Evolutionary conservation across 2,329 filamentous ascomycete genomes (phyloP).

Genomic region (Fusarium brachygibbosum): DNA sequence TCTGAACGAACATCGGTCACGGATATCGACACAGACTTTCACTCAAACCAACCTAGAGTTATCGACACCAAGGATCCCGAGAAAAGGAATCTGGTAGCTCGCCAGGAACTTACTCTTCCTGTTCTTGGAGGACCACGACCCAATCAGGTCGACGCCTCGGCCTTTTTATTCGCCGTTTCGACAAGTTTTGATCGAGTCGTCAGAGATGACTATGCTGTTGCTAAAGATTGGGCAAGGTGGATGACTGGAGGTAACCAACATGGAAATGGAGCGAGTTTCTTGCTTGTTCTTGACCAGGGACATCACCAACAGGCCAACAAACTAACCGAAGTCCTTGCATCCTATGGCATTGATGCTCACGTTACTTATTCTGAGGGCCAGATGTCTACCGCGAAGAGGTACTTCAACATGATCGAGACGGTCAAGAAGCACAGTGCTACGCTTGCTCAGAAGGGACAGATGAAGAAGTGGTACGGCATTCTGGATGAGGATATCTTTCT

Average conservation of each 20-base stretch:
- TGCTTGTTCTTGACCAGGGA: slow-evolving; percentile 59
- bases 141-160: slow-evolving; percentile 56
- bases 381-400: slow-evolving; percentile 53
- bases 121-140: slow-evolving; percentile 50
- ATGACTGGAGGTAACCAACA: slow-evolving; percentile 58
- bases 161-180: slow-evolving; percentile 60
- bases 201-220: slow-evolving; percentile 55
- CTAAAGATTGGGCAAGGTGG: slow-evolving; percentile 62
- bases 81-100: slow-evolving; percentile 47
- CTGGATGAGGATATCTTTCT: slow-evolving; percentile 64
- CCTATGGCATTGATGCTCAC: slow-evolving; percentile 57
- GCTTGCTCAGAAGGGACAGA: slow-evolving; percentile 53
- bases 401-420: slow-evolving; percentile 56
- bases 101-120: slow-evolving; percentile 53
- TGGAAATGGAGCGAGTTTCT: slow-evolving; percentile 60
- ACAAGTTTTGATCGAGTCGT: slow-evolving; percentile 59
- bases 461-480: slow-evolving; percentile 59
- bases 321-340: slow-evolving; percentile 51
- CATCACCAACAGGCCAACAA: slow-evolving; percentile 51
- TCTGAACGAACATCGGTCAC: slow-evolving; percentile 49
- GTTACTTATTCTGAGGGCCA: slow-evolving; percentile 52
- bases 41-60: slow-evolving; percentile 48
- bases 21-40: slow-evolving; percentile 51
- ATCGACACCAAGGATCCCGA: slow-evolving; percentile 48
- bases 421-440: slow-evolving; percentile 53